phyloP scores from a whole-genome alignment of 176 grass and related monocot genomes.

The Zoysia japonica region DNA sequence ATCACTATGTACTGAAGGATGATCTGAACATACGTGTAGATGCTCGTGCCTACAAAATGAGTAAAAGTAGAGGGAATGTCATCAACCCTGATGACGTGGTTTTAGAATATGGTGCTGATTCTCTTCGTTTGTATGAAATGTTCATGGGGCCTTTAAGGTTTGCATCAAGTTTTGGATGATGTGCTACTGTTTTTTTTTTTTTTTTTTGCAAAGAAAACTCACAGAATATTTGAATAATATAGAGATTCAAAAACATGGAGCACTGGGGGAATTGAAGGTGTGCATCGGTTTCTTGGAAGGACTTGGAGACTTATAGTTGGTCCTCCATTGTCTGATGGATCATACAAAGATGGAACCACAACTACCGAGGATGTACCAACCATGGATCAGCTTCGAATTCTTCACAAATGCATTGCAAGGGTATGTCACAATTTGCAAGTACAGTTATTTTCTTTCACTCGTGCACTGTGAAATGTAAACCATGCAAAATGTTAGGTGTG shows the following conservation, averaged over 20 bases:
- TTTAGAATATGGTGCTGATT: slow-evolving; percentile 95
- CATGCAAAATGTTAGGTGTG: background rate
- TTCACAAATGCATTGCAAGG: slow-evolving; percentile 91
- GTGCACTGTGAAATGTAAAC: slow-evolving; percentile 22
- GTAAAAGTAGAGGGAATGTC: slow-evolving; percentile 98
- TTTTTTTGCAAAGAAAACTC: slow-evolving; percentile 17
- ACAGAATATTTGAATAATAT: slow-evolving; percentile 30
- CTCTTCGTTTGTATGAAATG: slow-evolving; percentile 98
- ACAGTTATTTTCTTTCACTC: background rate
- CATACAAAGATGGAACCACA: slow-evolving; percentile 64
- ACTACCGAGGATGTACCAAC: slow-evolving; percentile 60
- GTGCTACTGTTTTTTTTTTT: background rate
- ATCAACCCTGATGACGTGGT: slow-evolving; percentile 98
- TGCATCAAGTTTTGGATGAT: slow-evolving; percentile 31
- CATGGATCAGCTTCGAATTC: slow-evolving; percentile 73
- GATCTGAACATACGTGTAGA: slow-evolving; percentile 65
- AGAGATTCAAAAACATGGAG: slow-evolving; percentile 99
- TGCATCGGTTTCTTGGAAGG: slow-evolving; percentile 90
- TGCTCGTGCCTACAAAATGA: slow-evolving; percentile 93
- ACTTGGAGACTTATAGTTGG: slow-evolving; percentile 92
- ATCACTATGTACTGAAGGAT: slow-evolving; percentile 90
- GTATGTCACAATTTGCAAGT: slow-evolving; percentile 46
- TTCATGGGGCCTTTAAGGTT: slow-evolving; percentile 99
- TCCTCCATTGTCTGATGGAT: slow-evolving; percentile 67
- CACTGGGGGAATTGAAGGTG: slow-evolving; percentile 93